These are phyloP conservation scores for Pisolithus tinctorius DNA, from an alignment of 768 basidiomycete species.

Conservation along the genomic window DNA sequence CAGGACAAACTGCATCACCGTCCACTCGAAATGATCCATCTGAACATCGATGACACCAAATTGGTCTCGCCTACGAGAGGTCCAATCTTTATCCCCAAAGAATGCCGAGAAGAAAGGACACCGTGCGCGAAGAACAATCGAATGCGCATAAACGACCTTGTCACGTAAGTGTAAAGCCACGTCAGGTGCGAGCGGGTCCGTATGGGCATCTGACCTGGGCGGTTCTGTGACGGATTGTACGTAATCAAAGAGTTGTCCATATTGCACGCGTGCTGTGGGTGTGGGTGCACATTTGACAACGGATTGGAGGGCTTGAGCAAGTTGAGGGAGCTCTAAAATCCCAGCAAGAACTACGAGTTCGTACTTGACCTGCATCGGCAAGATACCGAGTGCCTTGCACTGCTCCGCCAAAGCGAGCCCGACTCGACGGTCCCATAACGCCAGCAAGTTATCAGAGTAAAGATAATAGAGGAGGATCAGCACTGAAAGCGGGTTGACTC, in stretches of 20 bases:
- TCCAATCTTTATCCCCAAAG: slow-evolving; percentile 83
- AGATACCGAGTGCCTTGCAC: slow-evolving; percentile 34
- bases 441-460: slow-evolving; percentile 80
- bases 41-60: slow-evolving; percentile 56
- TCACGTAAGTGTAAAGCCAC: slow-evolving; percentile 70
- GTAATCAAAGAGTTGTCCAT: slow-evolving; percentile 42
- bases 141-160: slow-evolving; percentile 58
- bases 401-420: slow-evolving; percentile 35
- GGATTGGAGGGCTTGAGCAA: slow-evolving; percentile 51
- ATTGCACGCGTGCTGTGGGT: slow-evolving; percentile 44
- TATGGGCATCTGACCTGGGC: slow-evolving; percentile 3
- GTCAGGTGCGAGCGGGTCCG: slow-evolving; percentile 47
- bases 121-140: slow-evolving; percentile 70
- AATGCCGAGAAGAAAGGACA: slow-evolving; percentile 80
- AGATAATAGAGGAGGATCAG: slow-evolving; percentile 78
- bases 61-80: slow-evolving; percentile 46
- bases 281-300: slow-evolving; percentile 49
- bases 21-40: slow-evolving; percentile 67
- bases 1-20: slow-evolving; percentile 69
- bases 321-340: slow-evolving; percentile 48
- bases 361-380: slow-evolving; percentile 43
- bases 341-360: slow-evolving; percentile 59
- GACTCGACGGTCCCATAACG: slow-evolving; percentile 79
- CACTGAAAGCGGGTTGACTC: slow-evolving; percentile 57
- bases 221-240: slow-evolving; percentile 6